Evolutionary conservation across 2,329 filamentous ascomycete species (phyloP).

Genomic region (Fusarium burgessii): DNA sequence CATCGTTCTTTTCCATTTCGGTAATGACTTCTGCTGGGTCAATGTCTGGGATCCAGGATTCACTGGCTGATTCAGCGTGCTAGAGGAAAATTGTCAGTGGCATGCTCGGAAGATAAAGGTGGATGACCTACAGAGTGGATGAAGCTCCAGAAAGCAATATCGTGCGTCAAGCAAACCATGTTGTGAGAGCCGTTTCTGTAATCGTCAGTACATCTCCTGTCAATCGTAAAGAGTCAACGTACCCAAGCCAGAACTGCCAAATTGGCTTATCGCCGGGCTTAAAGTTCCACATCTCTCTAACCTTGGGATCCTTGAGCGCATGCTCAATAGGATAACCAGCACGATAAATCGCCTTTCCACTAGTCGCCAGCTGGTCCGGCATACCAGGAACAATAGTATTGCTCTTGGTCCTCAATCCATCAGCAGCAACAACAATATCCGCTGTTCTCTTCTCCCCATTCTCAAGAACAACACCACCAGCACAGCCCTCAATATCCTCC

Average conservation of each 20-base stretch:
- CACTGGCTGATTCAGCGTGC: slow-evolving; percentile 29
- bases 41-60: slow-evolving; percentile 30
- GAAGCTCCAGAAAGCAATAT: slow-evolving; percentile 34
- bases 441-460: slow-evolving; percentile 31
- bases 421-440: slow-evolving; percentile 28
- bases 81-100: accelerated
- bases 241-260: slow-evolving; percentile 38
- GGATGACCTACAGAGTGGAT: slow-evolving; percentile 17
- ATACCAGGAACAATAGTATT: slow-evolving; percentile 22
- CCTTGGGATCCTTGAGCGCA: slow-evolving; percentile 22
- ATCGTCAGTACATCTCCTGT: background rate
- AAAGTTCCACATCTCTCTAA: slow-evolving; percentile 34
- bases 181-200: slow-evolving; percentile 28
- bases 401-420: slow-evolving; percentile 26
- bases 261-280: slow-evolving; percentile 15
- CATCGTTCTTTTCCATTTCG: slow-evolving; percentile 31
- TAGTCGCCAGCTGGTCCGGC: slow-evolving; percentile 10
- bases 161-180: slow-evolving; percentile 22
- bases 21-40: slow-evolving; percentile 28
- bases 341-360: slow-evolving; percentile 32
- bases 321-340: slow-evolving; percentile 28
- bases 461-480: slow-evolving; percentile 22
- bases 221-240: accelerated
- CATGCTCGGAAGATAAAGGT: accelerated
- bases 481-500: slow-evolving; percentile 21